These are phyloP conservation scores for Ensete glaucum DNA, from an alignment of 176 grass and related monocot species.

Conservation along the genomic window DNA sequence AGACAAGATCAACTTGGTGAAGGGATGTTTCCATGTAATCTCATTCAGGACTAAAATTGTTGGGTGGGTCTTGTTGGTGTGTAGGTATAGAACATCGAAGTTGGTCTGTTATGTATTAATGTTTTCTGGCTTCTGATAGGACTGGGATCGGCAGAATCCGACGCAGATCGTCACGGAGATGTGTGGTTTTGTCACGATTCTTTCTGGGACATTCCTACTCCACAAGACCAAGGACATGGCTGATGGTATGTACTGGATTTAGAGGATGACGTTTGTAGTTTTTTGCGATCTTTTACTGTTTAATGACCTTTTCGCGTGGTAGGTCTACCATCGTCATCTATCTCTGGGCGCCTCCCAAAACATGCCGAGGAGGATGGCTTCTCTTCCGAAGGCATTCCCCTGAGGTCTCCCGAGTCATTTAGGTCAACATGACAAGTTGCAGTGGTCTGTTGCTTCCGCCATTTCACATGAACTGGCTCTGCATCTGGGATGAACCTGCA, in stretches of 20 bases:
- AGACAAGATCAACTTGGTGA: no score
- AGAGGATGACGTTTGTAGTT: no score
- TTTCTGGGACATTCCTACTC: constrained; percentile 79
- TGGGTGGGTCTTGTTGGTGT: background rate
- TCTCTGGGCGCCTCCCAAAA: constrained; percentile 28
- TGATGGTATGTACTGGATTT: constrained; percentile 33
- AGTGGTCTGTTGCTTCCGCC: no score
- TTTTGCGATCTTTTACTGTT: background rate
- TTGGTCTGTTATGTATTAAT: background rate
- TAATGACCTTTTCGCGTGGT: constrained; percentile 2
- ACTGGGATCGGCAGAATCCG: constrained; percentile 75
- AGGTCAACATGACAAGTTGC: background rate
- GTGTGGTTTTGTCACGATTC: constrained; percentile 76
- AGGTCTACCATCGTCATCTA: constrained; percentile 30
- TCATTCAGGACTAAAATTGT: background rate
- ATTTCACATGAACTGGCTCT: no score
- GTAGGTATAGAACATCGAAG: no score
- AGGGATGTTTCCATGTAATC: no score
- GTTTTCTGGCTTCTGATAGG: constrained; percentile 30
- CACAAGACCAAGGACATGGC: constrained; percentile 71
- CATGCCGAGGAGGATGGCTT: constrained; percentile 27
- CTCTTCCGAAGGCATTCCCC: constrained; percentile 37
- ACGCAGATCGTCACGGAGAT: constrained; percentile 69
- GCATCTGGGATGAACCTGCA: no score
- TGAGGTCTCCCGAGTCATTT: constrained; percentile 38